Base-by-base conservation (phyloP, 495 filamentous ascomycete genomes). In the Tuber umbilicatum region DNA sequence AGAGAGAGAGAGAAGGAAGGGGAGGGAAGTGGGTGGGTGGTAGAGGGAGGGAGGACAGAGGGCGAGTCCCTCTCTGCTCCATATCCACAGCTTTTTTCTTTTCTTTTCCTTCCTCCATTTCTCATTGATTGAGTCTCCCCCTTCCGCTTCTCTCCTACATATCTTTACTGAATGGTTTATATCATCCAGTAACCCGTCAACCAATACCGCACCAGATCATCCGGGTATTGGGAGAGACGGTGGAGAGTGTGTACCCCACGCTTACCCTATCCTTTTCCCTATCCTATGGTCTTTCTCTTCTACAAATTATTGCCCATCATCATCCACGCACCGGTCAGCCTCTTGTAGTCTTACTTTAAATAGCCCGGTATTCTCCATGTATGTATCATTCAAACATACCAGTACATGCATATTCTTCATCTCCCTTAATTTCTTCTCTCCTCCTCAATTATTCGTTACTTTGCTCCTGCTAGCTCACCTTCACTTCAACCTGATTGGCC, bases 241-340 rank as follows among this genome's bases (percentile, higher is more conserved):
- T 64, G 55, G 7, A 31, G 55, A 64, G 55, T 64, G 55, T 64
- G 55, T 64, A 64, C 55, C 50, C n/a, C 50, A 60, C 50, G n/a
- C 50, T 10, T 60, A 7, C 23, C 50, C 50, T 60, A 35, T 31
- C 27, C 16, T 31, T 64, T 35, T 35, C 27, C 35, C 55, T 2
- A 16, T 64, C 55, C 55, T 64, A 35, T 64, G 55, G 31, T 31
- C 55, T 31, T 31, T 35, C 55, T 64, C 55, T 17, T 12, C 55
- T 31, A 27, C 55, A 31, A 64, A 64, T 64, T 5, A 19, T 19
- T 35, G 27, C 17, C 55, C 16, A 35, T 64, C 16, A 35, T 64
- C 55, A 64, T 35, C 27, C 55, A 31, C 55, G 12, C 55, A 35
- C 55, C 55, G 27, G 55, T 64, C 55, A 64, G 27, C 55, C 27